Evolutionary conservation across 192 early-diverging fungal species (phyloP).

Genomic region (Coemansia sp.): DNA sequence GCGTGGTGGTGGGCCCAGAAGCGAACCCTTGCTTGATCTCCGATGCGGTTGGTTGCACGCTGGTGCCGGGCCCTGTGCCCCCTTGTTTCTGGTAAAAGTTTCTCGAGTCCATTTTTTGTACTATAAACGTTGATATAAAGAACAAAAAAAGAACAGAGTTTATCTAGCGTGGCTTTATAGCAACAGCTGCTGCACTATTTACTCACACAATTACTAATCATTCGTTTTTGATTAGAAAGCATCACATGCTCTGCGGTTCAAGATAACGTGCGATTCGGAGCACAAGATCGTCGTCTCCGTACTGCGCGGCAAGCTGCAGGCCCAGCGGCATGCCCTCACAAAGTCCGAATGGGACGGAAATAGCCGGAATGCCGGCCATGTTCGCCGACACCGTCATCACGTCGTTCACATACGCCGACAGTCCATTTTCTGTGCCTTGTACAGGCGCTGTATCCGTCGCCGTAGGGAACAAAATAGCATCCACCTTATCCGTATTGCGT

Average conservation of each 20-base stretch:
- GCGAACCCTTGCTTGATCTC: slow-evolving; percentile 42
- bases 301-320: slow-evolving; percentile 83
- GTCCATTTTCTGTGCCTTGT: not conserved
- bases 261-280: slow-evolving; percentile 22
- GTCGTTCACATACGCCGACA: slow-evolving; percentile 78
- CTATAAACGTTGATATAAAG: not conserved
- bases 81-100: slow-evolving; percentile 38
- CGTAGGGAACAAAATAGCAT: slow-evolving; percentile 80
- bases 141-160: too few relatives aligned
- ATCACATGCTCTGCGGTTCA: not conserved
- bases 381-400: slow-evolving; percentile 87
- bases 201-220: not conserved
- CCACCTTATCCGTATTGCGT: slow-evolving; percentile 44
- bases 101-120: slow-evolving; percentile 5
- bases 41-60: slow-evolving; percentile 32
- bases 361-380: slow-evolving; percentile 78
- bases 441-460: slow-evolving; percentile 70
- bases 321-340: slow-evolving; percentile 68
- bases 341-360: slow-evolving; percentile 62
- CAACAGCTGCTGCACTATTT: too few relatives aligned
- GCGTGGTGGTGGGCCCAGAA: slow-evolving; percentile 10
- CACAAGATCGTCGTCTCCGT: slow-evolving; percentile 69
- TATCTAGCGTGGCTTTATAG: not conserved
- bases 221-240: too few relatives aligned
- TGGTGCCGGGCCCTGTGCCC: slow-evolving; percentile 28